Conservation (phyloP, 305 asterid species). For the Stenogyne calaminthoides region DNA sequence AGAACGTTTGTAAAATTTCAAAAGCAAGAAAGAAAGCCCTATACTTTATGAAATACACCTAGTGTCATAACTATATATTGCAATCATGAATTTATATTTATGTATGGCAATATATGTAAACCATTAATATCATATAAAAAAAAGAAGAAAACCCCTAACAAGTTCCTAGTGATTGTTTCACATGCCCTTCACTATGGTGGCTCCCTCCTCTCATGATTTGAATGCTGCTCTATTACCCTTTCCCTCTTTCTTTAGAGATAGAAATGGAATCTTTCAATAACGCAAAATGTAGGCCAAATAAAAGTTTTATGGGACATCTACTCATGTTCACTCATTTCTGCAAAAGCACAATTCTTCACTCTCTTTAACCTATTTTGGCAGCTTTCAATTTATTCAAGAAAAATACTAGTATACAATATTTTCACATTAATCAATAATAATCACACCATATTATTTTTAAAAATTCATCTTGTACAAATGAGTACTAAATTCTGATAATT, state of each 20-base stretch:
- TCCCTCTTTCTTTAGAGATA: constrained; percentile 11
- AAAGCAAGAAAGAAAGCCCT: not conserved
- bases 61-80: too few species aligned
- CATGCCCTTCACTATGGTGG: constrained; percentile 56
- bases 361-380: constrained; percentile 20
- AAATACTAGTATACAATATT: not conserved
- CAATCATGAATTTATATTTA: not conserved
- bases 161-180: constrained; percentile 44
- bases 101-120: not conserved
- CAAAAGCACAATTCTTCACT: constrained; percentile 4
- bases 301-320: constrained; percentile 21
- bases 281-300: constrained; percentile 27
- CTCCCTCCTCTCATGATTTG: constrained; percentile 62
- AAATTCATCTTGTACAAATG: not conserved
- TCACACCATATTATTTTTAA: not conserved
- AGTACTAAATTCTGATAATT: not conserved
- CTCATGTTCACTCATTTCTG: constrained; percentile 20
- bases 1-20: not conserved
- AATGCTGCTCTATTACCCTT: constrained; percentile 31
- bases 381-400: not conserved
- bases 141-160: constrained; percentile 4
- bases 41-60: not conserved
- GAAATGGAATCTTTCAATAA: constrained; percentile 37
- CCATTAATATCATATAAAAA: not conserved
- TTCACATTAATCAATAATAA: not conserved